Evolutionary conservation across 2,329 filamentous ascomycete species (phyloP).

Genomic region (Passalora sequoiae): DNA sequence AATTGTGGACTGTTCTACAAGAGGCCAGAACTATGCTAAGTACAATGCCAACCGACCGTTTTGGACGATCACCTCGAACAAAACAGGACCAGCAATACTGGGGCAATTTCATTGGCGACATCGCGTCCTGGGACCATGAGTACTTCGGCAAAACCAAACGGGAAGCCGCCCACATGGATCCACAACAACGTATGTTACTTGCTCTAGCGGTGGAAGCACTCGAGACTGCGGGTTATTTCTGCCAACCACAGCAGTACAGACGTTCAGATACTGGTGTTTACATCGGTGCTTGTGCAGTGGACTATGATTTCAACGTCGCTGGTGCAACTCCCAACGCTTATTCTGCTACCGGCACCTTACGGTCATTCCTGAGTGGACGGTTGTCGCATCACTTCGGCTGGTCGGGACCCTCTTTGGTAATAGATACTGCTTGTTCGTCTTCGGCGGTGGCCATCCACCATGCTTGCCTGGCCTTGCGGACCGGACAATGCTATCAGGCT

Average conservation of each 20-base stretch:
- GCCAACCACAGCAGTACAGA: constrained; percentile 25
- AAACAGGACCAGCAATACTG: background rate
- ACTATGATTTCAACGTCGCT: constrained; percentile 36
- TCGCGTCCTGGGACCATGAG: constrained; percentile 29
- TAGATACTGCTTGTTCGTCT: constrained; percentile 30
- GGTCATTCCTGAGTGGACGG: background rate
- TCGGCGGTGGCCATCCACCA: constrained; percentile 30
- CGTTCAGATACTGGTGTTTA: constrained; percentile 42
- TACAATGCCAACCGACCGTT: constrained; percentile 3
- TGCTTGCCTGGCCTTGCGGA: constrained; percentile 28
- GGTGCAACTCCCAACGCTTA: constrained; percentile 18
- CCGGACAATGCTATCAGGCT: constrained; percentile 30
- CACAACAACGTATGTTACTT: constrained; percentile 31
- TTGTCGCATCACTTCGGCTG: constrained; percentile 41
- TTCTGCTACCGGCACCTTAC: background rate
- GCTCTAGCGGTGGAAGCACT: constrained; percentile 32
- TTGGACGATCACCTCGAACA: background rate
- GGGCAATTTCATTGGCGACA: constrained; percentile 17
- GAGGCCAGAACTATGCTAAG: constrained; percentile 6
- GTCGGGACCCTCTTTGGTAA: constrained; percentile 35
- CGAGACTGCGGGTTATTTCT: constrained; percentile 32
- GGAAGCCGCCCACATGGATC: constrained; percentile 30
- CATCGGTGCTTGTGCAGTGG: constrained; percentile 33
- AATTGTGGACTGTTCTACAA: constrained; percentile 14
- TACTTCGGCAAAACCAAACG: constrained; percentile 32